Evolutionary conservation across 169 alveolate species (phyloP), one percentile per base, ranked within the genome.

Genomic region (Ichthyophthirius multifiliis): DNA sequence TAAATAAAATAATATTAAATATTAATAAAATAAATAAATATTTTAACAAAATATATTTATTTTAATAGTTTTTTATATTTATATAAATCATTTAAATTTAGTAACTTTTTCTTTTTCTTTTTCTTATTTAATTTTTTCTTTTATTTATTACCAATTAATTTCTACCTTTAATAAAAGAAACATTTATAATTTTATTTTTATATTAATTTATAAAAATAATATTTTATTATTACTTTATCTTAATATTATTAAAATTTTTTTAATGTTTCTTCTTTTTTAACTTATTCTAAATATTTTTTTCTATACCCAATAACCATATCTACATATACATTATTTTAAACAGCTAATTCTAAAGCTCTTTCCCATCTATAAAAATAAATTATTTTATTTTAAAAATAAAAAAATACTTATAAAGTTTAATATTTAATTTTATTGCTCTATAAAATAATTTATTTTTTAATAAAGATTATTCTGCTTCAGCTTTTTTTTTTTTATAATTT

Each of bases 301-400:
- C 98, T 80, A 76, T 92, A 95, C 13, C 94, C 96, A n/a, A 95
- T 43, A 37, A 95, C 95, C 32, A 96, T 95, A 41, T 95, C 98
- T 18, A 91, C 85, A 84, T 93, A 96, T n/a, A 90, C 85, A 67
- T 90, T 90, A 84, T 91, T 77, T 30, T 89, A 63, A 4, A 86
- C 20, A 63, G 97, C 98, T n/a, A 95, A 71, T 74, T 95, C 96
- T 9, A 93, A 65, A 20, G 98, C 98, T 75, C 96, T 86, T 20
- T 90, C 95, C 97, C 97, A 94, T 82, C 92, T 83, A 47, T 75
- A 90, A 7, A 88, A 41, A 35, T 85, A 80, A 65, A 0, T 65
- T 65, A n/a, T 12, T 55, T 35, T 18, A 37, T 64, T 30, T 20
- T 13, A 0, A 23, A 31, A 55, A 12, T 1, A 9, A 2, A 16